Evolutionary conservation across 495 filamentous ascomycete genomes (phyloP).

Genomic region (Elasticomyces elasticus): DNA sequence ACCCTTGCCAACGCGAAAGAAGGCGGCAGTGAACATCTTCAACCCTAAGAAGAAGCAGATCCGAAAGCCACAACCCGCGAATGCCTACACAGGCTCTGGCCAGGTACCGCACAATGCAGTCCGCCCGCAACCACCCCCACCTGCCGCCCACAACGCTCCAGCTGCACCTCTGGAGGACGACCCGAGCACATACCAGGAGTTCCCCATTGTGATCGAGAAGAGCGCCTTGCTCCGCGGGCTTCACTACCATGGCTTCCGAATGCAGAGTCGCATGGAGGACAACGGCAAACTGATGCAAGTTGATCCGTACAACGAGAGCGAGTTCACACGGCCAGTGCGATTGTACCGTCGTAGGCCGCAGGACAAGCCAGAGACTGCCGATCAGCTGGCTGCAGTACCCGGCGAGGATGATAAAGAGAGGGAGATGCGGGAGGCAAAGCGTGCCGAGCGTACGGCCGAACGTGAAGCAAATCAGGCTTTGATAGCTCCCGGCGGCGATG

Average conservation of each 20-base stretch:
- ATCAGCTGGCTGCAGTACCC: slow-evolving; percentile 29
- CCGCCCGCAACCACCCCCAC: not conserved
- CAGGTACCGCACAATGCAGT: slow-evolving; percentile 2
- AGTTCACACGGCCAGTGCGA: slow-evolving; percentile 80
- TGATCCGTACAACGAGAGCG: slow-evolving; percentile 62
- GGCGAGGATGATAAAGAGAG: slow-evolving; percentile 54
- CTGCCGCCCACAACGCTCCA: not conserved
- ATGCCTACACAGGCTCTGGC: slow-evolving; percentile 3
- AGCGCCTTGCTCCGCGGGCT: slow-evolving; percentile 66
- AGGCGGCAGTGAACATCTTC: slow-evolving; percentile 19
- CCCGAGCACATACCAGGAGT: slow-evolving; percentile 48
- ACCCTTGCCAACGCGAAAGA: slow-evolving; percentile 7
- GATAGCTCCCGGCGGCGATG: slow-evolving; percentile 62
- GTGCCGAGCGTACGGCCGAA: slow-evolving; percentile 70
- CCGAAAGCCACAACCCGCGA: slow-evolving; percentile 38
- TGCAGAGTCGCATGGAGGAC: slow-evolving; percentile 33
- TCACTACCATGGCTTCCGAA: slow-evolving; percentile 75
- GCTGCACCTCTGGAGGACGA: slow-evolving; percentile 1
- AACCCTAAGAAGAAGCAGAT: slow-evolving; percentile 46
- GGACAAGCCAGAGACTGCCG: slow-evolving; percentile 40
- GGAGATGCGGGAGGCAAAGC: slow-evolving; percentile 58
- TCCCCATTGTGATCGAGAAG: slow-evolving; percentile 71
- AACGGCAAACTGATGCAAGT: not conserved
- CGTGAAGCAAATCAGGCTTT: slow-evolving; percentile 74
- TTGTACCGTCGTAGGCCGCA: slow-evolving; percentile 85